Percentiles rank a stretch among this genome's conserved stretches.
Conservation (phyloP, 805 yeast genomes). For the Metschnikowia peoriensis region DNA sequence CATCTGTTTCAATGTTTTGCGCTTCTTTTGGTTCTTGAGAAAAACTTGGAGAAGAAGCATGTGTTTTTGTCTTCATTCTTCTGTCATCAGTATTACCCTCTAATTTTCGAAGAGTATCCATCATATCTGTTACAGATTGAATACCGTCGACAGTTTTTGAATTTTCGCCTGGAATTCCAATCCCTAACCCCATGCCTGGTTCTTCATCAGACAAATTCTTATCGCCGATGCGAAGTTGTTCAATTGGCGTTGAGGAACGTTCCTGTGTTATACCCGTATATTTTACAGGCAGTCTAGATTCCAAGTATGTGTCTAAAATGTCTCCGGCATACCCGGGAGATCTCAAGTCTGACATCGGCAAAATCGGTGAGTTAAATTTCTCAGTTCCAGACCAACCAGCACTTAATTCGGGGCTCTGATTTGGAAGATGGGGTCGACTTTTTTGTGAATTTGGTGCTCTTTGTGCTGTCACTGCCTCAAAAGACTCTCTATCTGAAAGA, state of each 20-base stretch:
- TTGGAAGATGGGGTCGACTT: not conserved
- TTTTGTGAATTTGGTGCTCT: constrained; percentile 1
- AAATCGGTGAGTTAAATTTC: not conserved
- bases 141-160: not conserved
- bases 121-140: constrained; percentile 5
- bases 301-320: constrained; percentile 18
- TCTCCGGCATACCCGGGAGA: constrained; percentile 18
- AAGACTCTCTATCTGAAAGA: constrained; percentile 20
- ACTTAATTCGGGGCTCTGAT: not conserved
- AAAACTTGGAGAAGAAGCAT: not conserved
- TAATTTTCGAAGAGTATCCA: constrained; percentile 7
- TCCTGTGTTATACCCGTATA: not conserved
- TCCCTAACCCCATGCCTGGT: constrained; percentile 5
- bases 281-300: constrained; percentile 7
- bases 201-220: not conserved
- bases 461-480: constrained; percentile 12
- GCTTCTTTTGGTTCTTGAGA: not conserved
- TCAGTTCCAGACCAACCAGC: not conserved
- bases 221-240: not conserved
- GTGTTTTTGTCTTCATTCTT: not conserved
- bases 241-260: not conserved
- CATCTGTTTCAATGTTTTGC: not conserved
- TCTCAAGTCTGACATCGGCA: not conserved
- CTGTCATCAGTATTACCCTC: not conserved
- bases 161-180: not conserved